Base-by-base conservation (phyloP, 805 yeast species). In the Starmera dryadoides region DNA sequence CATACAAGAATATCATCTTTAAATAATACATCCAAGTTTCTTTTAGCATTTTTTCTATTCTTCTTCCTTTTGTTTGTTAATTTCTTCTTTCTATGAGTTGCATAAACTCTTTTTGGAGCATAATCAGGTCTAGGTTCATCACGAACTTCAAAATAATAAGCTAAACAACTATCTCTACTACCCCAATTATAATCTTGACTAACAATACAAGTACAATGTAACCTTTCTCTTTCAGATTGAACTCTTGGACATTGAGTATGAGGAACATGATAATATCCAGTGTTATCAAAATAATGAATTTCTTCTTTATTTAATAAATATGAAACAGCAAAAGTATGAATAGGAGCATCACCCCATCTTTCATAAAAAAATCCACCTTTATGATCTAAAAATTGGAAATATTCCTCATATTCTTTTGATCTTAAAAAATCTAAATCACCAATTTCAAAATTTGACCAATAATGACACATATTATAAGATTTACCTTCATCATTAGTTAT, bases 301-400 rank as follows among this genome's bases (percentile, higher is more conserved):
- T 82, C 73, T 23, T 65, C 61, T 49, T 68, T 67, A 44, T 76
- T 70, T 37, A 80, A 58, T 51, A 83, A 68, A 35, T 81, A 61
- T 2, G 87, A 62, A 3, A 77, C 84, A 5, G 85, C 94, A 37
- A 86, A 70, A 1, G 94, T 75, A 62, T 86, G 95, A n/a, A 86
- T 75, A 4, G 95, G 95, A 0, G 95, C 95, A 61, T 86, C 96
- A 17, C 96, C 96, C 95, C 95, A 86, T 48, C 96, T 70, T 63
- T 86, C 93, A 55, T 84, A 83, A 58, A 76, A 85, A 57, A 85
- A 85, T 1, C 94, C 95, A 41, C 94, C 94, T 3, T 73, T 57
- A 35, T 59, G 43, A 55, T 85, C 95, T 34, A 85, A 63, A 54
- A 64, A 63, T 18, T 81, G 66, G 55, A 84, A 84, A 60, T 73